Conservation (phyloP, 208 protist genomes). For the Leishmania guyanensis region DNA sequence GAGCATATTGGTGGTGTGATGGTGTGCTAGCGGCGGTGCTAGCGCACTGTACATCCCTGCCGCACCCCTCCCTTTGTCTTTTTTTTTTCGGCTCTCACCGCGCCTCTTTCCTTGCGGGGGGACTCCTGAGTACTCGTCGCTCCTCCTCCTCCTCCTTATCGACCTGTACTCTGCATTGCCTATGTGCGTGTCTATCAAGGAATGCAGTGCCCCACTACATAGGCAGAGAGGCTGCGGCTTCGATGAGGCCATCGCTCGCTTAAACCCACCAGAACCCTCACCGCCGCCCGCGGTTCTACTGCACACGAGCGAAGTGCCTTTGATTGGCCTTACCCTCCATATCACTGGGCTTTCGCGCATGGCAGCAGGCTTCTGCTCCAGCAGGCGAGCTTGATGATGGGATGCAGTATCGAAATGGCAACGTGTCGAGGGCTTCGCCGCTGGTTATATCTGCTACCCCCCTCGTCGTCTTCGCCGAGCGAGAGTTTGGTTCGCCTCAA, state of each 20-base stretch:
- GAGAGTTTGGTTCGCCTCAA: background rate
- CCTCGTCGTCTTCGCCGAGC: background rate
- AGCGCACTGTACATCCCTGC: background rate
- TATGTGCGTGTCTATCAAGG: background rate
- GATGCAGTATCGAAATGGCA: background rate
- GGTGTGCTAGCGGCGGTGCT: background rate
- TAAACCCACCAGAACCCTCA: background rate
- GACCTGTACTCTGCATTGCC: background rate
- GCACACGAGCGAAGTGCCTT: constrained; percentile 13
- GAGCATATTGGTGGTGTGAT: background rate
- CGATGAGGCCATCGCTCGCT: background rate
- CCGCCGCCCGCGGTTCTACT: background rate
- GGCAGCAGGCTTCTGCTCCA: background rate
- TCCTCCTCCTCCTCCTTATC: background rate
- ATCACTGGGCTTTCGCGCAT: constrained; percentile 20
- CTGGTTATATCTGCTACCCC: background rate
- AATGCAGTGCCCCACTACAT: background rate
- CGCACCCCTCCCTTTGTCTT: background rate
- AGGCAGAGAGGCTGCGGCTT: background rate
- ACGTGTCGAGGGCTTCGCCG: background rate
- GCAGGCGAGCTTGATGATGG: background rate
- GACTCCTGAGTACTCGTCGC: background rate
- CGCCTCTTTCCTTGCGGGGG: background rate
- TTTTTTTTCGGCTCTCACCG: background rate
- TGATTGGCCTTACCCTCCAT: constrained; percentile 12